Evolutionary conservation across 2,329 filamentous ascomycete species (phyloP), one percentile per base, ranked within the genome.

Genomic region (Arachnopeziza araneosa): DNA sequence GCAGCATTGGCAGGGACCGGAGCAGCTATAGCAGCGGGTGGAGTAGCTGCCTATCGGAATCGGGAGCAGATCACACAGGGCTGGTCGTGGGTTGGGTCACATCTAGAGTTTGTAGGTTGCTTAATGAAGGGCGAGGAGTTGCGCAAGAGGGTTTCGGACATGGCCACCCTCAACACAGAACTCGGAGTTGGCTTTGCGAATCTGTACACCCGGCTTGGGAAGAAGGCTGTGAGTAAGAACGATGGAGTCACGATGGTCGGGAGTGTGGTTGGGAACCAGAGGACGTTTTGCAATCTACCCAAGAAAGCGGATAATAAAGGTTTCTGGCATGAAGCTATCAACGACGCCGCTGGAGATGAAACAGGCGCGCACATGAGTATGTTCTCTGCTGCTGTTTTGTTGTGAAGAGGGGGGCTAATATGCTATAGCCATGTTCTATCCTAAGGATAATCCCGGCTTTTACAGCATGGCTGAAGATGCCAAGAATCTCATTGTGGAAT

Each of bases 91-190:
- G 90, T 90, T 17, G 85, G 88, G 19, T 95, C 90, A 44, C 95
- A 99, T 75, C 84, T 99, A 24, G 90, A 95, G 73, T 99, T 98
- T 69, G 90, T 98, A 1, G 91, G 92, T 1, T 96, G 91, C 69
- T 82, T 99, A 8, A 89, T 90, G 54, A 86, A 90, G n/a, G 86
- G 85, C 4, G 89, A 93, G 68, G 92, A 96, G 70, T 78, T 98
- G 65, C 86, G 87, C 67, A 83, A 85, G 70, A 85, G 95, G 32
- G 80, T 96, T 10, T 77, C 79, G n/a, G 81, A 78, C 62, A 79
- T 97, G 72, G 79, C 83, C n/a, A 79, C 80, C 60, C 77, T 93
- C 22, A 80, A 85, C 36, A 73, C 78, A 52, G 84, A 89, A 60
- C 81, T 90, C 17, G 80, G 80, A 14, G 81, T 97, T 17, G 89